Evolutionary conservation across 2,329 filamentous ascomycete species (phyloP).

Genomic region (Trichophyton equinum): DNA sequence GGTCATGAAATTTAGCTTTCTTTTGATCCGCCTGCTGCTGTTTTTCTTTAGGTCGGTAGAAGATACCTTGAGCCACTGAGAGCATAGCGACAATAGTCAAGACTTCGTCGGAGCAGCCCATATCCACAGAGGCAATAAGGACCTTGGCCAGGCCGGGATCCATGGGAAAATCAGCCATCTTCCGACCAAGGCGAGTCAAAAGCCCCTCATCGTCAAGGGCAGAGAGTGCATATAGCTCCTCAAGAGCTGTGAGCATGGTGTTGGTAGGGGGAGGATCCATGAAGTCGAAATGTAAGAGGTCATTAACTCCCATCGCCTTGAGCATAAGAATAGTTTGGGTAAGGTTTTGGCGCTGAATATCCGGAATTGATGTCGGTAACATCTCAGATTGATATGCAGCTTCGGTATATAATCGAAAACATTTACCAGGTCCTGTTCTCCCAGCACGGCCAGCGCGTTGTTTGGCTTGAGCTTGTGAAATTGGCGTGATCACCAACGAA

Average conservation of each 20-base stretch:
- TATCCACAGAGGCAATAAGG: slow-evolving; percentile 73
- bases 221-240: slow-evolving; percentile 84
- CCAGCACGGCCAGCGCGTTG: slow-evolving; percentile 87
- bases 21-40: slow-evolving; percentile 93
- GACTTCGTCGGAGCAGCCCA: slow-evolving; percentile 85
- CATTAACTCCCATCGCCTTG: slow-evolving; percentile 98
- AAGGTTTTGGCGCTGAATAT: slow-evolving; percentile 90
- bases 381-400: slow-evolving; percentile 93
- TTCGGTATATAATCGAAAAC: slow-evolving; percentile 90
- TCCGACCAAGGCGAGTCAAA: slow-evolving; percentile 76
- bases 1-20: slow-evolving; percentile 94
- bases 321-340: slow-evolving; percentile 91
- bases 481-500: slow-evolving; percentile 84
- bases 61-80: slow-evolving; percentile 62
- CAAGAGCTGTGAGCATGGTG: slow-evolving; percentile 90
- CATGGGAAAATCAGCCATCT: slow-evolving; percentile 99
- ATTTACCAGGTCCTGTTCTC: slow-evolving; percentile 89
- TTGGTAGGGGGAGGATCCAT: slow-evolving; percentile 98
- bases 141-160: slow-evolving; percentile 85
- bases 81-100: slow-evolving; percentile 93
- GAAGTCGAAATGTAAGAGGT: slow-evolving; percentile 92
- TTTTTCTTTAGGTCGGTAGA: slow-evolving; percentile 95
- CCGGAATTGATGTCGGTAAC: slow-evolving; percentile 88
- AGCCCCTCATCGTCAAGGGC: slow-evolving; percentile 92
- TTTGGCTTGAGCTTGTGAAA: slow-evolving; percentile 92